phyloP scores from a whole-genome alignment of 805 yeast genomes.

The Zygotorulaspora danielsina region DNA sequence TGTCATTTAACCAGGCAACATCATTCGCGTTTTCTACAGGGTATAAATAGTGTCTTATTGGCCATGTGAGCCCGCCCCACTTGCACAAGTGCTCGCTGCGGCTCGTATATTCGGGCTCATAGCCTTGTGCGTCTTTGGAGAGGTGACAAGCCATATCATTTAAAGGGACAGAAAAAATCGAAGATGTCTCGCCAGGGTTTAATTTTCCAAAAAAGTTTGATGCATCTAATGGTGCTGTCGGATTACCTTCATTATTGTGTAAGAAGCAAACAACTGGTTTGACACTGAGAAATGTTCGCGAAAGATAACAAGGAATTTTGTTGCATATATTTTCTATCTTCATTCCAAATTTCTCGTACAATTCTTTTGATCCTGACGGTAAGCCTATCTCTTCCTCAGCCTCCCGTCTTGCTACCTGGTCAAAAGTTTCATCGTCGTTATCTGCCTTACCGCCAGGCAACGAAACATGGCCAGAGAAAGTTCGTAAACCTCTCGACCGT shows the following conservation, averaged over 20 bases:
- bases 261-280: slow-evolving; percentile 73
- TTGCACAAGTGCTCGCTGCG: slow-evolving; percentile 37
- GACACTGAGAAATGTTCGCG: slow-evolving; percentile 78
- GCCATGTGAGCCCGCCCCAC: slow-evolving; percentile 76
- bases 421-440: slow-evolving; percentile 55
- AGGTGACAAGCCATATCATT: slow-evolving; percentile 46
- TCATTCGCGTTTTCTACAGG: slow-evolving; percentile 53
- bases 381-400: slow-evolving; percentile 85
- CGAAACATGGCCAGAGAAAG: slow-evolving; percentile 86
- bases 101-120: slow-evolving; percentile 33
- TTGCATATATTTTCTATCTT: slow-evolving; percentile 52
- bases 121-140: slow-evolving; percentile 1
- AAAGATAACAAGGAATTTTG: slow-evolving; percentile 71
- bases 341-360: slow-evolving; percentile 48
- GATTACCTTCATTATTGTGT: slow-evolving; percentile 33
- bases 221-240: slow-evolving; percentile 33
- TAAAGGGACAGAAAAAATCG: slow-evolving; percentile 67
- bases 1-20: slow-evolving; percentile 57
- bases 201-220: slow-evolving; percentile 39
- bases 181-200: slow-evolving; percentile 75
- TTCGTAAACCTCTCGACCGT: slow-evolving; percentile 61
- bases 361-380: slow-evolving; percentile 42
- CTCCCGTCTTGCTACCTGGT: slow-evolving; percentile 76
- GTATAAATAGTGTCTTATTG: slow-evolving; percentile 56
- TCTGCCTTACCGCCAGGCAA: slow-evolving; percentile 95